Evolutionary conservation across 2,329 filamentous ascomycete species (phyloP).

Genomic region (Magnaporthiopsis poae): DNA sequence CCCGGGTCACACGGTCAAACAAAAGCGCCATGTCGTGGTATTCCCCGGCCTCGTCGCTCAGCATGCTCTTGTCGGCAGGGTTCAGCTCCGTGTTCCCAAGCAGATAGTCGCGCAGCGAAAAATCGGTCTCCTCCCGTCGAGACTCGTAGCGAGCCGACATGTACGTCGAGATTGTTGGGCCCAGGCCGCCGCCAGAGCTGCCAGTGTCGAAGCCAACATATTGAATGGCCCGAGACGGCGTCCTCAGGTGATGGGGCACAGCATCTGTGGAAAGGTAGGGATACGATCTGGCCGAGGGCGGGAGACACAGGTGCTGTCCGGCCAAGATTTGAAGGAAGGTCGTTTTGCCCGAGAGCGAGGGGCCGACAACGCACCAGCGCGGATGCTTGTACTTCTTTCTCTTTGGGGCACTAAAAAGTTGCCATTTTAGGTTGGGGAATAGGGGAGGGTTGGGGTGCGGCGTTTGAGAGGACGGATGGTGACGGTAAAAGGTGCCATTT

Average conservation of each 20-base stretch:
- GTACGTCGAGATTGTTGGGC: constrained; percentile 61
- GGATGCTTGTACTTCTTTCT: constrained; percentile 33
- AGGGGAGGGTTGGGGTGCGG: constrained; percentile 56
- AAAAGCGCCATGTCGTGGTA: constrained; percentile 37
- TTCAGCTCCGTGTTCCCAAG: constrained; percentile 77
- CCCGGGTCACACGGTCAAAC: constrained; percentile 51
- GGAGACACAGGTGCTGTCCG: constrained; percentile 65
- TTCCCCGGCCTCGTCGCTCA: constrained; percentile 24
- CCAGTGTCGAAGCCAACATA: constrained; percentile 87
- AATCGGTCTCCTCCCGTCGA: constrained; percentile 75
- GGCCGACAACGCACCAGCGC: constrained; percentile 77
- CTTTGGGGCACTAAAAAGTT: constrained; percentile 45
- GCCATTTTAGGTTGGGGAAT: constrained; percentile 62
- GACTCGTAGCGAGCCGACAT: constrained; percentile 86
- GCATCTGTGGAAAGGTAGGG: constrained; percentile 62
- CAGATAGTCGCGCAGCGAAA: constrained; percentile 71
- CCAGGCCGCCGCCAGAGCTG: constrained; percentile 41
- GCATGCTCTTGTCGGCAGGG: constrained; percentile 45
- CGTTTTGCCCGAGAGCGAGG: constrained; percentile 69
- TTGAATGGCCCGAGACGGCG: constrained; percentile 60
- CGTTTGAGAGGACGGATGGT: constrained; percentile 45
- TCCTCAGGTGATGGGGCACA: constrained; percentile 45
- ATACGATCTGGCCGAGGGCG: constrained; percentile 65
- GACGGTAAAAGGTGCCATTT: constrained; percentile 74
- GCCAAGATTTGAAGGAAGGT: constrained; percentile 70